Base-by-base conservation (phyloP, 768 basidiomycete genomes). In the Suillus brevipes region DNA sequence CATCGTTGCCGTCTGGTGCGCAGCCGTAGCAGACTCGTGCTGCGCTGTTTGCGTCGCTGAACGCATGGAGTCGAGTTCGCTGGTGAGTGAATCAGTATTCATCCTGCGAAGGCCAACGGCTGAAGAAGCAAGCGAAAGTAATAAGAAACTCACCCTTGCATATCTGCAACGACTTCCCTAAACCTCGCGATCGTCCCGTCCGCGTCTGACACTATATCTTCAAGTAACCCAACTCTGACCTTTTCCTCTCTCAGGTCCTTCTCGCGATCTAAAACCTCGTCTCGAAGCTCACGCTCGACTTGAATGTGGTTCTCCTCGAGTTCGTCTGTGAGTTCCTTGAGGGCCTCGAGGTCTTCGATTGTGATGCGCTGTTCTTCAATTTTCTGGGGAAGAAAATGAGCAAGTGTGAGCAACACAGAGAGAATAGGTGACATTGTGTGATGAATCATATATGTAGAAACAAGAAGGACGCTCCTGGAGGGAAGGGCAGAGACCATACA, bases 351-450 rank as follows among this genome's bases (percentile, higher is more conserved):
- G 71, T 99, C 97, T 75, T 99, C 97, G 62, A 99, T 94, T 0
- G 92, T 93, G 62, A 94, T 89, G 14, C 94, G 87, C 92, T 98
- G 96, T 77, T 98, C 95, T 74, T 99, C 97, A 68, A 98, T 95
- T 87, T 95, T 96, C 93, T 96, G 70, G 6, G 28, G 43, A 38
- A 57, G 47, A 40, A 8, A 20, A 28, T 52, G 12, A 62, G 40
- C 60, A 55, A 49, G 18, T 62, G 20, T 42, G 38, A 37, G 53
- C 52, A 3, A 31, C 49, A 12, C 37, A 14, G 4, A 20, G 4
- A 20, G 18, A 23, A 6, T 10, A 34, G 5, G 56, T 16, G 13
- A 14, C 13, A 28, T 59, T 28, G 25, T 20, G 16, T 13, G 23
- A 40, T n/a, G 56, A 14, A 31, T 37, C 25, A 53, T 60, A 28